Base-by-base conservation (phyloP, 805 yeast species). In the Metschnikowia sp. region DNA sequence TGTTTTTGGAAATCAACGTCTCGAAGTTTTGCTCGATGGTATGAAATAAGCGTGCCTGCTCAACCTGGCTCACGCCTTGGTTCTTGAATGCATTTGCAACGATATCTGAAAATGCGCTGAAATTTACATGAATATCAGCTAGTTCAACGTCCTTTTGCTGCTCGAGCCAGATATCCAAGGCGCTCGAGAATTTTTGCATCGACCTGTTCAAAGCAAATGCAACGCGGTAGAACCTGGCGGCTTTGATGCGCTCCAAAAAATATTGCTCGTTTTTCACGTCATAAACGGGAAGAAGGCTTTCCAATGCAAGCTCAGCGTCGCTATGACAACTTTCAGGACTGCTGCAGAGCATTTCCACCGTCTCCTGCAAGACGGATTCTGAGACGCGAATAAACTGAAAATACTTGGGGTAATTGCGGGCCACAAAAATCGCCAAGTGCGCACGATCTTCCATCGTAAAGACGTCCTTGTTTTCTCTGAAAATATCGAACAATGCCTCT, bases 381-480 rank as follows among this genome's bases (percentile, higher is more conserved):
- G 90, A 78, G 1, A 94, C 63, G 38, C 88, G 74, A 10, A 92
- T 75, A 52, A 88, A 91, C 64, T 92, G 99, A 10, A 80, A 74
- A 62, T 86, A 92, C 60, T 92, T 94, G 2, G 97, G 85, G 51
- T 84, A 81, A 59, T 87, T 91, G 48, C 92, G 66, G 0, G 92
- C 87, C 32, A 92, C 64, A 59, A 92, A 94, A 3, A 88, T 78
- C 2, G 88, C 75, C 42, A 88, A 62, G 6, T 65, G 59, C 37
- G 72, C 63, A 11, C 55, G 49, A 32, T 66, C 72, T 5, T 29
- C 42, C 5, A 56, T 56, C 5, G 49, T 31, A 42, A 70, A 67
- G 5, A 42, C 47, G 2, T 28, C 41, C 5, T 54, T 51, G 44
- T 70, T 63, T 5, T 65, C 70, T 3, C 73, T 72, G 54, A 78